Evolutionary conservation across 2,329 filamentous ascomycete species (phyloP), one percentile per base, ranked within the genome.

Genomic region (Hymenoscyphus fructigenus): DNA sequence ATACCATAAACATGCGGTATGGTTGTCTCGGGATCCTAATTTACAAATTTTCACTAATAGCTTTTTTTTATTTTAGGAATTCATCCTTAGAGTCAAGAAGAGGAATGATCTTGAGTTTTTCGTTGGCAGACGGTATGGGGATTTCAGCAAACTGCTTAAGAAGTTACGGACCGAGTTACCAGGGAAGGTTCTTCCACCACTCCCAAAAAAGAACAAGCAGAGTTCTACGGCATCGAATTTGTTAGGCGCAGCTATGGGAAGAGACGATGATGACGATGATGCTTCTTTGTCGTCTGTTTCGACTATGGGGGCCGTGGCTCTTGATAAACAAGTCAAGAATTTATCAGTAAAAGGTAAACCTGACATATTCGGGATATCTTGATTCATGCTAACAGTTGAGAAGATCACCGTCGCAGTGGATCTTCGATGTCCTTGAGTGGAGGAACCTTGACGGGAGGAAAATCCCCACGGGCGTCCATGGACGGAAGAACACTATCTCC

Each of bases 201-300:
- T 98, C 59, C 95, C 95, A 0, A 89, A 89, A 75, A 98, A 98
- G 84, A 97, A 97, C 78, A 96, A 94, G 78, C 85, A 88, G 23
- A 88, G 89, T 69, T 89, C 88, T 1, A 88, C 89, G 2, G 81
- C 90, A 6, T 83, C 85, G 0, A 82, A 81, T 29, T 75, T 90
- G 26, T 78, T 89, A 12, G 78, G 80, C 32, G 76, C 79, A 12
- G 74, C 86, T 66, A 81, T 76, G 58, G 85, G 84, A 26, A 84
- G 83, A 36, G 80, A 79, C 59, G 85, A 88, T 68, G 90, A 92
- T 67, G 91, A 91, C 53, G 92, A 94, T 76, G 85, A 82, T 0
- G 92, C 90, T 1, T 97, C 93, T 0, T 77, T 94, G 6, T 97
- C 93, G 17, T 76, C 75, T 23, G 68, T 76, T 10, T 75, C 73